Evolutionary conservation across 2,329 filamentous ascomycete species (phyloP), one percentile per base, ranked within the genome.

Genomic region (Ophiostoma australiae): DNA sequence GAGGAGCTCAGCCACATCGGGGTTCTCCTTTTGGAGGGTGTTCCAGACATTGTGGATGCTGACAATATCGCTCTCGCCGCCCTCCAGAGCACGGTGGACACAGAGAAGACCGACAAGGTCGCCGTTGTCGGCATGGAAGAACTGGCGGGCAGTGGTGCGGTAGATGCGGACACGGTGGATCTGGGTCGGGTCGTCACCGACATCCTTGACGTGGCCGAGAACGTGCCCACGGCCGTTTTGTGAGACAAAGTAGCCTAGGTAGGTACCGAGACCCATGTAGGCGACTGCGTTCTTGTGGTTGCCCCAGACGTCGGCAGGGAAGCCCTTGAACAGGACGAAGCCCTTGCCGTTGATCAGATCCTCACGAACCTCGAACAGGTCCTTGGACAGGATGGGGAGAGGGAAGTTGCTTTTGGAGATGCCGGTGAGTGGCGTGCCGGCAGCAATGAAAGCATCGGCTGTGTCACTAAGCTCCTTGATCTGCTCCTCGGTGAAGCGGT

Each of bases 121-220:
- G 37, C 86, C 85, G 79, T 94, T 91, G 77, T 97, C 93, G 70
- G 91, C 86, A 80, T 96, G 93, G 85, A 94, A 95, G 83, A 90
- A 94, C 82, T 95, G 91, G 11, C 88, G 84, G 69, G 92, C 93
- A 74, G 93, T 92, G 1, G 93, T 97, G 74, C 93, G 87, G 82
- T 97, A 97, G 80, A 97, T 97, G 76, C 93, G 90, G 73, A 97
- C 92, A 76, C 89, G 90, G 81, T 96, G 91, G 76, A 93, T 96
- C 81, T 93, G 89, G 4, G 84, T 87, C 35, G 90, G 84, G 78
- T 96, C 92, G 75, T 94, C 93, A 66, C 92, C 91, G 3, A 95
- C 85, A 80, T 96, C 93, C 81, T 96, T 94, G 76, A 96, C 93
- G 79, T 97, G 93, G 8, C 93, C 93, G 1, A 97, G 86, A 11